phyloP scores from a whole-genome alignment of 495 filamentous ascomycete species.

The Xylaria curta region DNA sequence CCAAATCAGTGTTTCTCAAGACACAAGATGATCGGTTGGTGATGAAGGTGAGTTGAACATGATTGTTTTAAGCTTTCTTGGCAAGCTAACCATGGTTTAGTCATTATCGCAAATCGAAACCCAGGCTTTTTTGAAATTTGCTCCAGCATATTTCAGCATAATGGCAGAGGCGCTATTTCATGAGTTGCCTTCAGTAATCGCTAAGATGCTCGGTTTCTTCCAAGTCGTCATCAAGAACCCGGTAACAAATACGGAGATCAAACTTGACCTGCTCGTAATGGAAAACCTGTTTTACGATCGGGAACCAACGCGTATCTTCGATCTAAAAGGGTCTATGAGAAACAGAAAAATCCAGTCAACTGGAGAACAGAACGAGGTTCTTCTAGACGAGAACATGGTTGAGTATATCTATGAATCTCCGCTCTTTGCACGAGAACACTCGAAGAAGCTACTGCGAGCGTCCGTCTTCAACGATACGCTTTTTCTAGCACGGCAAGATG shows the following conservation, averaged over 20 bases:
- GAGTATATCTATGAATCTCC: conserved; percentile 98
- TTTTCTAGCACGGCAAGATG: conserved; percentile 88
- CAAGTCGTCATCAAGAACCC: conserved; percentile 97
- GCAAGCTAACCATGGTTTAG: conserved; percentile 38
- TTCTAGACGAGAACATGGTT: conserved; percentile 98
- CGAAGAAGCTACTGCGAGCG: conserved; percentile 84
- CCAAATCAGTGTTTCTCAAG: conserved; percentile 97
- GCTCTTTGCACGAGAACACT: conserved; percentile 90
- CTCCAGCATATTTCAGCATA: conserved; percentile 94
- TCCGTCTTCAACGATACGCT: conserved; percentile 95
- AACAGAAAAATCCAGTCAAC: conserved; percentile 96
- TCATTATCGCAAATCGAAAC: conserved; percentile 90
- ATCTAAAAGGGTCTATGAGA: conserved; percentile 97
- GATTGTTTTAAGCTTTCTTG: not conserved
- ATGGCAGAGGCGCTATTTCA: conserved; percentile 97
- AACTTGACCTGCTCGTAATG: conserved; percentile 94
- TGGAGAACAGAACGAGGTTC: conserved; percentile 92
- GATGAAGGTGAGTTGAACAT: conserved; percentile 60
- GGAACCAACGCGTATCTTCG: conserved; percentile 88
- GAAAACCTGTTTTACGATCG: conserved; percentile 99
- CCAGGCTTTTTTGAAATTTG: conserved; percentile 90
- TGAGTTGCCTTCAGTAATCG: conserved; percentile 94
- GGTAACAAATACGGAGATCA: conserved; percentile 88
- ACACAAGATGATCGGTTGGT: conserved; percentile 95
- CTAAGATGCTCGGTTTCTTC: conserved; percentile 99